Percentiles rank a stretch among this genome's conserved stretches.
These are phyloP conservation scores for Aspergillus tanneri DNA, from an alignment of 2,329 filamentous ascomycete species.

Conservation along the genomic window DNA sequence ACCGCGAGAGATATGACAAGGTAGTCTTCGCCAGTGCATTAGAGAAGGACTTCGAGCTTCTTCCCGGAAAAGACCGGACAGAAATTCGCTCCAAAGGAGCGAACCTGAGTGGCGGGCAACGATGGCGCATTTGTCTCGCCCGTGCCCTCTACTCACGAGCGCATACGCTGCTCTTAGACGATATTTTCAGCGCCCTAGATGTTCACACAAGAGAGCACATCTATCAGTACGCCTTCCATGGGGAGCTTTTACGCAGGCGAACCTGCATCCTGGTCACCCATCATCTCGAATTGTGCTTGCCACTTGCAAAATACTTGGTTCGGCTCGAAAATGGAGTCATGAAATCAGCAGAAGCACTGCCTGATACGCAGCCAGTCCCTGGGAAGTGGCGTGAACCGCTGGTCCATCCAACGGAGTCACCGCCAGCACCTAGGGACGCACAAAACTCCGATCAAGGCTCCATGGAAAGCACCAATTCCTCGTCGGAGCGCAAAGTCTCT, in stretches of 20 bases:
- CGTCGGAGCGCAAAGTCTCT: too few species aligned
- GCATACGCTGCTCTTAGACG: slow-evolving; percentile 71
- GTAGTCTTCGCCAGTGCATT: slow-evolving; percentile 71
- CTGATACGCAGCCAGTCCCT: too few species aligned
- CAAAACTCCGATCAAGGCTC: too few species aligned
- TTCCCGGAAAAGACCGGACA: slow-evolving; percentile 70
- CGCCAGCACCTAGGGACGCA: too few species aligned
- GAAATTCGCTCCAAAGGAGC: slow-evolving; percentile 79
- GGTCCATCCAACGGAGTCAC: too few species aligned
- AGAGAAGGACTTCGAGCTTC: slow-evolving; percentile 68
- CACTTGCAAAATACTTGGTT: slow-evolving; percentile 61
- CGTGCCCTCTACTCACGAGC: slow-evolving; percentile 75
- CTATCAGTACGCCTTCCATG: slow-evolving; percentile 70
- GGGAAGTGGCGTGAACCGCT: too few species aligned
- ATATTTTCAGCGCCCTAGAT: slow-evolving; percentile 77
- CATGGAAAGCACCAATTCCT: too few species aligned
- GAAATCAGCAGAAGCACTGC: too few species aligned
- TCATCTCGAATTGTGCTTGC: slow-evolving; percentile 68
- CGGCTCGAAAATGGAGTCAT: neutral
- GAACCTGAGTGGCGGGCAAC: slow-evolving; percentile 78
- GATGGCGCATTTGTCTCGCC: slow-evolving; percentile 75
- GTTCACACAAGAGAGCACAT: slow-evolving; percentile 74
- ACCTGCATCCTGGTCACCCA: slow-evolving; percentile 78
- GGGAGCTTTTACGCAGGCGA: slow-evolving; percentile 64
- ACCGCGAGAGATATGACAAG: slow-evolving; percentile 63